Evolutionary conservation across 192 early-diverging fungal species (phyloP).

Genomic region (Rhizoclosmatium sp.): DNA sequence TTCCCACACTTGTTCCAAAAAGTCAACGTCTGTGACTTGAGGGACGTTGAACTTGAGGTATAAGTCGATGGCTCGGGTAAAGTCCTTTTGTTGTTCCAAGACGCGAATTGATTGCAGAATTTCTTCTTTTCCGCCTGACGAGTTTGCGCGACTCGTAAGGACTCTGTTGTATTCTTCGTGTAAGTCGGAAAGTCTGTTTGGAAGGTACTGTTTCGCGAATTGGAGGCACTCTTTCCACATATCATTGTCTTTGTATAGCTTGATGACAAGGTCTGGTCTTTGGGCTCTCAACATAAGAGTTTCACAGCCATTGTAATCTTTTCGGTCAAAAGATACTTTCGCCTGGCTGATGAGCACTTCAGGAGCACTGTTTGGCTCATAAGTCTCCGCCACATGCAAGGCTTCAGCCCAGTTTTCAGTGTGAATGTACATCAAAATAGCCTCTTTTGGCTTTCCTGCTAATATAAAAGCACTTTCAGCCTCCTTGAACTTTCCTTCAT

Average conservation of each 20-base stretch:
- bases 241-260: constrained; percentile 64
- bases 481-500: constrained; percentile 69
- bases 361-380: constrained; percentile 59
- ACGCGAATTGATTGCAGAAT: constrained; percentile 56
- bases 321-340: constrained; percentile 62
- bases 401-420: constrained; percentile 73
- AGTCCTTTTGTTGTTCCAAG: constrained; percentile 68
- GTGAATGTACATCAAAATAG: constrained; percentile 75
- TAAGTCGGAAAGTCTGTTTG: constrained; percentile 57
- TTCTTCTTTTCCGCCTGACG: constrained; percentile 57
- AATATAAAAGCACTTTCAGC: constrained; percentile 69
- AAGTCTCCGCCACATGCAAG: constrained; percentile 63
- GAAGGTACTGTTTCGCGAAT: constrained; percentile 69
- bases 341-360: constrained; percentile 72
- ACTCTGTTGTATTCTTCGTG: constrained; percentile 64
- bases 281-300: constrained; percentile 67
- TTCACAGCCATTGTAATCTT: constrained; percentile 63
- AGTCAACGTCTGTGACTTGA: constrained; percentile 49
- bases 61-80: constrained; percentile 64
- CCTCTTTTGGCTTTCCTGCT: constrained; percentile 72
- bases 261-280: constrained; percentile 66
- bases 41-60: constrained; percentile 63
- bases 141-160: constrained; percentile 49
- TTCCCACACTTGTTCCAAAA: constrained; percentile 64
- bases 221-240: constrained; percentile 71